Conservation (phyloP, 192 early-diverging fungal species). For the Jimgerdemannia flammicorona region DNA sequence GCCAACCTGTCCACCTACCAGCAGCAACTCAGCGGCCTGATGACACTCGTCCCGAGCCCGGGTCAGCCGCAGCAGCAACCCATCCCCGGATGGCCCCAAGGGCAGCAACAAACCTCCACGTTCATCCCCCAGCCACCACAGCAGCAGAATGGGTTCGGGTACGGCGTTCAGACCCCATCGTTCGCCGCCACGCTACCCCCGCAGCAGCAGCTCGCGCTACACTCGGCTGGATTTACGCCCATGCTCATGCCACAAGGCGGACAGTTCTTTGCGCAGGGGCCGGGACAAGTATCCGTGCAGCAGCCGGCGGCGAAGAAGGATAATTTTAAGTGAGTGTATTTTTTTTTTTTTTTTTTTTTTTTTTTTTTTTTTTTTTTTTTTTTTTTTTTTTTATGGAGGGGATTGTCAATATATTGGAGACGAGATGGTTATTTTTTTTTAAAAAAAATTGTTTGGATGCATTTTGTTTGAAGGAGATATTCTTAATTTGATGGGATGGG, state of each 20-base stretch:
- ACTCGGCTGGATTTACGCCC: not conserved
- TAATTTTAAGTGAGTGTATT: not conserved
- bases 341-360: not conserved
- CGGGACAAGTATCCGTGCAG: not conserved
- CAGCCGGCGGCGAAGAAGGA: not conserved
- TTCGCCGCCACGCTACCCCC: not conserved
- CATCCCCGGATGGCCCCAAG: not conserved
- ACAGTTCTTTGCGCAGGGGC: not conserved
- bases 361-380: not conserved
- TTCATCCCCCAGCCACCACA: not conserved
- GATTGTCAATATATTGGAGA: too few relatives aligned
- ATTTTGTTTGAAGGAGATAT: too few relatives aligned
- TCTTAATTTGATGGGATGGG: too few relatives aligned
- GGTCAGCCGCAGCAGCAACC: too few relatives aligned
- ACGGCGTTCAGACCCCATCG: not conserved
- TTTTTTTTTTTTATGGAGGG: not conserved
- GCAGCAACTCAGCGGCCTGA: slow-evolving; percentile 18
- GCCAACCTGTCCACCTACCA: slow-evolving; percentile 10
- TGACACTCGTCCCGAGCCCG: slow-evolving; percentile 13
- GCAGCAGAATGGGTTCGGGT: not conserved
- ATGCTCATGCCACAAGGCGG: not conserved
- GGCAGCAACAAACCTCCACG: not conserved
- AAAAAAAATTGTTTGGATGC: not conserved
- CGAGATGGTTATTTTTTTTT: too few relatives aligned
- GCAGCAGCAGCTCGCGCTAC: not conserved